Conservation (phyloP, 2,329 filamentous ascomycete species). For the Fusarium sp. region DNA sequence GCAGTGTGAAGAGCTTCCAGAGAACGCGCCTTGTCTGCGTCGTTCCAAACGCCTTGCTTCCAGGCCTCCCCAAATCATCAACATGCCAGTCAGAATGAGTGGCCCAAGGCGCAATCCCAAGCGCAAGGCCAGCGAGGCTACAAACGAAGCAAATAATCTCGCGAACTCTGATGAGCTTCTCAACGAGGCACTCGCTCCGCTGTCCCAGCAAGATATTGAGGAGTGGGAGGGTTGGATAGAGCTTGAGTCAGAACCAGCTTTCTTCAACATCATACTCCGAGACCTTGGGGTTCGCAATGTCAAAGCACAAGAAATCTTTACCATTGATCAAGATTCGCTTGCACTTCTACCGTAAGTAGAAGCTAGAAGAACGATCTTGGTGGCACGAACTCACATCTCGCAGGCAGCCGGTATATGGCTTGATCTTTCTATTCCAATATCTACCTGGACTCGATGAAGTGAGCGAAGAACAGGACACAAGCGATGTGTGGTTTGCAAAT, state of each 20-base stretch:
- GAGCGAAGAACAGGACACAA: conserved; percentile 69
- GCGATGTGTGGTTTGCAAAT: conserved; percentile 91
- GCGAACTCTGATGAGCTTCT: conserved; percentile 60
- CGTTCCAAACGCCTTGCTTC: conserved; percentile 42
- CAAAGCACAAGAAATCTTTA: conserved; percentile 82
- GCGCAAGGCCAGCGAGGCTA: conserved; percentile 59
- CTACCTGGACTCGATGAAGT: conserved; percentile 67
- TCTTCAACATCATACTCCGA: conserved; percentile 88
- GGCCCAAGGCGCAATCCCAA: conserved; percentile 60
- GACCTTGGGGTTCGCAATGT: conserved; percentile 83
- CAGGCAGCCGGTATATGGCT: conserved; percentile 82
- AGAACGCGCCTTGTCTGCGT: conserved; percentile 23
- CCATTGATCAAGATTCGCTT: conserved; percentile 77
- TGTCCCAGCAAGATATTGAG: conserved; percentile 67
- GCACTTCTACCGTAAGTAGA: conserved; percentile 71
- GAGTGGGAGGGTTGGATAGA: conserved; percentile 84
- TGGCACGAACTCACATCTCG: conserved; percentile 23
- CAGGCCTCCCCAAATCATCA: conserved; percentile 7
- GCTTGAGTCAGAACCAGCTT: conserved; percentile 89
- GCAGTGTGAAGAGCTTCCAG: conserved; percentile 16
- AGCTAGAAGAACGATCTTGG: neutral
- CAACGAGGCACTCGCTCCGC: conserved; percentile 63
- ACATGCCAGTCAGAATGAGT: conserved; percentile 28
- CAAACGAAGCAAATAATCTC: conserved; percentile 46
- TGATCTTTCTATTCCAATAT: conserved; percentile 91